Base-by-base conservation (phyloP, 495 filamentous ascomycete species). In the Trichoderma virens region DNA sequence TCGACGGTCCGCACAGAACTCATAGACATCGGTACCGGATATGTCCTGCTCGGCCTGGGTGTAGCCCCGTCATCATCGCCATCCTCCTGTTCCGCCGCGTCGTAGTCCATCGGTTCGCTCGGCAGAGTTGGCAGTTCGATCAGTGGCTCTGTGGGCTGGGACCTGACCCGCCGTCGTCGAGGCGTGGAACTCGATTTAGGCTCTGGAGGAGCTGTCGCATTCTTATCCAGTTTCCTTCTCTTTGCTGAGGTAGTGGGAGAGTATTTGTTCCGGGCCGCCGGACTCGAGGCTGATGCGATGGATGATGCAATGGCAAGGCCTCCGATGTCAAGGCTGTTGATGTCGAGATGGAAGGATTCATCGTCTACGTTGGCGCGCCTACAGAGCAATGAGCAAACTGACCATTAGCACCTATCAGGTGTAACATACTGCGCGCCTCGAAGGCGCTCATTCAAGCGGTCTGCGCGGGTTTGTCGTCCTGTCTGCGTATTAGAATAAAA, bases 391-490 rank as follows among this genome's bases (percentile, higher is more conserved):
- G 16, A 56, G 31, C 35, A 38, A 41, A 6, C 31, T 28, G 16
- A 0, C 60, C 23, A 11, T 16, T 23, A 9, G 25, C 9, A 20
- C 1, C 23, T 35, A 25, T 35, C 5, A 11, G 11, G 18, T 43
- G 18, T 47, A 31, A 64, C 72, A 62, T 75, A 80, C 78, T 72
- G 73, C 60, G 79, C 79, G 30, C 79, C 79, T 65, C 79, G 78
- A 74, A 81, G 79, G 72, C 79, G 79, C 69, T 79, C 74, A 65
- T 75, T 75, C 74, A 80, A 74, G 65, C 79, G 79, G 70, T 80
- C 79, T 68, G 79, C 73, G 71, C 79, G 75, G 63, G 70, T 74
- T 77, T 61, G 20, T 45, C 65, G 54, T 38, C 61, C 61, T 62
- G 61, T 62, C 20, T 30, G 30, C 9, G 56, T 64, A 63, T 75